These are phyloP conservation scores for Brassica hybrid DNA, from an alignment of 441 rosid genomes.

Conservation along the genomic window DNA sequence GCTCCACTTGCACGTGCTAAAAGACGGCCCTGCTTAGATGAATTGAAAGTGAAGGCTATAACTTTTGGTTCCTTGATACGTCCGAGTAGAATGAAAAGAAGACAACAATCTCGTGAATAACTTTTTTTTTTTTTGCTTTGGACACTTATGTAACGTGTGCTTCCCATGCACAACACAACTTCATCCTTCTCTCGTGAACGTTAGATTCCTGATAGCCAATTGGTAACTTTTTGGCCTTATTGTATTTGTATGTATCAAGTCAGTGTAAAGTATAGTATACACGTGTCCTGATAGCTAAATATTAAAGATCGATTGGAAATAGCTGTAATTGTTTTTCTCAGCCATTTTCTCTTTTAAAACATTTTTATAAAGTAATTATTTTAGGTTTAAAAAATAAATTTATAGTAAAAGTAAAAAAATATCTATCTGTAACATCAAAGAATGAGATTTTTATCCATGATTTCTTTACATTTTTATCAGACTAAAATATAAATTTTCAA, in stretches of 20 bases:
- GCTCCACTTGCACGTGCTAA: too few species aligned
- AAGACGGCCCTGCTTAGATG: too few species aligned
- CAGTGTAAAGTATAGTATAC: neutral
- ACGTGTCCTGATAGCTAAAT: neutral
- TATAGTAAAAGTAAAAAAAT: neutral
- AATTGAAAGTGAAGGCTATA: neutral
- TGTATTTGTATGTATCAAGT: neutral
- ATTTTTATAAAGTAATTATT: too few species aligned
- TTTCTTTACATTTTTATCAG: neutral
- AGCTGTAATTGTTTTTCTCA: neutral
- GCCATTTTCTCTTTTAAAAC: too few species aligned
- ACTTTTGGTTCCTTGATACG: slow-evolving; percentile 20
- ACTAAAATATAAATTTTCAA: neutral
- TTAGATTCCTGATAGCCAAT: slow-evolving; percentile 12
- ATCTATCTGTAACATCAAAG: neutral
- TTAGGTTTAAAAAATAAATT: too few species aligned
- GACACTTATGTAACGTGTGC: slow-evolving; percentile 31
- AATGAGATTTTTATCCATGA: neutral
- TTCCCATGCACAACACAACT: neutral
- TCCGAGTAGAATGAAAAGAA: slow-evolving; percentile 15
- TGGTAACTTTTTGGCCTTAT: neutral
- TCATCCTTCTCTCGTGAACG: slow-evolving; percentile 36
- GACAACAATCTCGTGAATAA: slow-evolving; percentile 31
- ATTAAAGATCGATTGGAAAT: neutral
- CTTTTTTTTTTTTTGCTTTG: slow-evolving; percentile 3